Evolutionary conservation across 768 basidiomycete genomes (phyloP).

Genomic region (Rhodotorula diobovata): DNA sequence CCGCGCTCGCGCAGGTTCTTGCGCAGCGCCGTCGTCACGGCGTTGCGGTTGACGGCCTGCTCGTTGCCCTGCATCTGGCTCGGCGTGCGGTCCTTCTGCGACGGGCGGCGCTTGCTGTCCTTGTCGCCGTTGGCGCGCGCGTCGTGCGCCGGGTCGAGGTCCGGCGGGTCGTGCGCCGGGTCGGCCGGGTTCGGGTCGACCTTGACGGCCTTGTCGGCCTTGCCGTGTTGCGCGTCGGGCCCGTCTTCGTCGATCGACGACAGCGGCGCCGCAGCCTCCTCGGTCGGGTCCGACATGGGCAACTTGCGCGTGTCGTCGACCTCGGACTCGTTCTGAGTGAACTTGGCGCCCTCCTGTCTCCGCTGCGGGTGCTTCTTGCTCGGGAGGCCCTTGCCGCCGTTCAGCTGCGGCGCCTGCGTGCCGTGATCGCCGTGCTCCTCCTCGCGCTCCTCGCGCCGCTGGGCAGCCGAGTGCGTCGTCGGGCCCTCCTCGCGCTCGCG

Average conservation of each 20-base stretch:
- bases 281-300: not conserved
- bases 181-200: constrained; percentile 3
- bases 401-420: not conserved
- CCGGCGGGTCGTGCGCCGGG: constrained; percentile 11
- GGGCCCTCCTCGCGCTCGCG: constrained; percentile 25
- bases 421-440: constrained; percentile 9
- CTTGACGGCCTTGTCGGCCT: constrained; percentile 9
- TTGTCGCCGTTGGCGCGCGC: constrained; percentile 1
- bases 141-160: constrained; percentile 8
- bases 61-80: constrained; percentile 18
- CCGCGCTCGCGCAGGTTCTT: constrained; percentile 51
- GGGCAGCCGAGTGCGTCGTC: not conserved
- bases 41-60: constrained; percentile 28
- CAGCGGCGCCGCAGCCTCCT: constrained; percentile 1
- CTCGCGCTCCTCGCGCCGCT: constrained; percentile 7
- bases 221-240: not conserved
- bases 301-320: constrained; percentile 31
- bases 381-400: constrained; percentile 2
- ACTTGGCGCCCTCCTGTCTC: constrained; percentile 20
- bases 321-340: constrained; percentile 12
- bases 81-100: not conserved
- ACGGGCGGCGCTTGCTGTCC: not conserved
- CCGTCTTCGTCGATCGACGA: constrained; percentile 18
- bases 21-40: constrained; percentile 13
- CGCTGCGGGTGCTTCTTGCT: constrained; percentile 10